Base-by-base conservation (phyloP, 805 yeast genomes). In the Metschnikowia sp. region DNA sequence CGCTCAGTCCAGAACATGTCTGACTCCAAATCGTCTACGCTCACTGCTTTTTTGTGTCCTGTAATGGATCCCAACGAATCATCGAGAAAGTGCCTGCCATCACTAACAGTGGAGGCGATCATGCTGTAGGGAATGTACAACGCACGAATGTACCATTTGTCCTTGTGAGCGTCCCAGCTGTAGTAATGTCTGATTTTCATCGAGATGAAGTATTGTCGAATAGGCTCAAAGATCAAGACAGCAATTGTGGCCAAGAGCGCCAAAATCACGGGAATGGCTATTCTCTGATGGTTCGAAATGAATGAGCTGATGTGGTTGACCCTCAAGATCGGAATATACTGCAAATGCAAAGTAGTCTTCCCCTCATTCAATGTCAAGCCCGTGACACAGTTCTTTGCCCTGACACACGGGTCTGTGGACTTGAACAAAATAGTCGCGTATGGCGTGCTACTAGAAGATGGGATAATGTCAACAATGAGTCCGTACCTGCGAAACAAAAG, bases 361-460 rank as follows among this genome's bases (percentile, higher is more conserved):
- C 78, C 80, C 13, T 55, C 53, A 38, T 82, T 82, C 35, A 87
- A 69, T 18, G 69, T 72, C 50, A 86, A 70, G 31, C 96, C 97
- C 13, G 96, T 89, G 19, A 88, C 75, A 76, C 99, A 94, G 65
- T 90, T 90, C 59, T 88, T 83, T 0, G 98, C 97, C 50, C 89
- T 72, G 8, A 89, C 83, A 1, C 97, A 94, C 34, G 88, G 80
- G 49, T 86, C 74, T 8, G 77, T 64, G 2, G 74, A 60, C 36
- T 75, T 69, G 65, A 83, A 94, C 3, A 69, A 67, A 3, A 92
- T 77, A 3, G 65, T 62, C 8, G 89, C 84, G 13, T 69, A 65
- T 1, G 62, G 56, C 7, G 54, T 50, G 13, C 79, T 64, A 4
- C 83, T 80, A 1, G 80, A 75, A 1, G 69, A 67, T 1, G 91